Percentiles rank a stretch among this genome's conserved stretches.
phyloP scores from a whole-genome alignment of 2,329 filamentous ascomycete species.

The Purpureocillium lavendulum region DNA sequence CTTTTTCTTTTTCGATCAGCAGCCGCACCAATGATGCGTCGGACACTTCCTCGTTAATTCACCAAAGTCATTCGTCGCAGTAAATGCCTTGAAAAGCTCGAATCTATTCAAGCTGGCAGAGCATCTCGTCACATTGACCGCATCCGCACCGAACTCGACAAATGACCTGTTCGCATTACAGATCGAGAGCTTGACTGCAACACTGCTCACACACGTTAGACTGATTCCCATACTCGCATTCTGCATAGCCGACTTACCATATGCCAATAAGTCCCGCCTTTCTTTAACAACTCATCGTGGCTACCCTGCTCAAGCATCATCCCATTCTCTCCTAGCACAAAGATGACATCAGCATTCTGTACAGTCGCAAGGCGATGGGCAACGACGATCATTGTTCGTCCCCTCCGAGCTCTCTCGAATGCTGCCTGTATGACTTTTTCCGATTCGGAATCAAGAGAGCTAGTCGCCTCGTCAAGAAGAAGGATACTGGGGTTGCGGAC shows the following conservation, averaged over 20 bases:
- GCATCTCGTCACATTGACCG: too few species aligned
- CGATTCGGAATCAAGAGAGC: constrained; percentile 56
- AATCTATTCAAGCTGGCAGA: too few species aligned
- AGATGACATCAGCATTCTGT: constrained; percentile 72
- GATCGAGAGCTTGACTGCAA: constrained; percentile 49
- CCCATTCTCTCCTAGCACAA: constrained; percentile 63
- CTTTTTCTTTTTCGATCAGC: too few species aligned
- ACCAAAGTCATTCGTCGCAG: too few species aligned
- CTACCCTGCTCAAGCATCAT: constrained; percentile 46
- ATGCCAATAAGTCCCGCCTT: constrained; percentile 46
- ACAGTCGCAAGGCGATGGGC: constrained; percentile 71
- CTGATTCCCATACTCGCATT: constrained; percentile 19
- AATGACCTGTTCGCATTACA: too few species aligned
- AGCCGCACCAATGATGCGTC: too few species aligned
- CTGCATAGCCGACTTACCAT: constrained; percentile 34
- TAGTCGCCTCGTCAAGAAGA: constrained; percentile 67
- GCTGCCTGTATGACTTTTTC: constrained; percentile 57
- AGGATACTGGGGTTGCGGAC: constrained; percentile 56
- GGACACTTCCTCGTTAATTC: too few species aligned
- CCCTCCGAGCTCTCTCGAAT: constrained; percentile 54
- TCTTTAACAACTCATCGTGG: constrained; percentile 41
- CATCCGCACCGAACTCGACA: too few species aligned
- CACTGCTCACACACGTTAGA: too few species aligned
- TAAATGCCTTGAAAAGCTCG: too few species aligned
- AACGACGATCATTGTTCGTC: constrained; percentile 63